Percentiles rank a stretch among this genome's conserved stretches.
Evolutionary conservation across 2,329 filamentous ascomycete species (phyloP).

Genomic region (Endoconidiophora laricicola): DNA sequence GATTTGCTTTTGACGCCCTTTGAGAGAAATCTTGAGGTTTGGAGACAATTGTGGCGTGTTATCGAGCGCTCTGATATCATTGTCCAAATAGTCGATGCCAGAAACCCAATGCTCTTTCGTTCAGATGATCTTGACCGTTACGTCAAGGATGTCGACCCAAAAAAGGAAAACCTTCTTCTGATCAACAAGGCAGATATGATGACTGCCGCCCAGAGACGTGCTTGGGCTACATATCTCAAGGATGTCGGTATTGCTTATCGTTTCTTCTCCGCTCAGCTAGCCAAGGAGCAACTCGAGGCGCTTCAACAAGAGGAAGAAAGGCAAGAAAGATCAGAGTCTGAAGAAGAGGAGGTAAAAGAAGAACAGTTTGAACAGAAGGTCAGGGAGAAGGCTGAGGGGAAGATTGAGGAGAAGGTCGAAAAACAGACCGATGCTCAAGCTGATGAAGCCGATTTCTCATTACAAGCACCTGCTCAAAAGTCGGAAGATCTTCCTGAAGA

Average conservation of each 20-base stretch:
- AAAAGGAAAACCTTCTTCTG: conserved; percentile 78
- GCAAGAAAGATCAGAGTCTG: conserved; percentile 29
- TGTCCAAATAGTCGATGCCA: conserved; percentile 94
- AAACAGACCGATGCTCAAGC: conserved; percentile 18
- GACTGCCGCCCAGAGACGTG: conserved; percentile 63
- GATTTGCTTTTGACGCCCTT: conserved; percentile 96
- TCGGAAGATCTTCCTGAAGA: conserved; percentile 26
- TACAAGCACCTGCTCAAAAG: conserved; percentile 17
- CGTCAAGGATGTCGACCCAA: conserved; percentile 77
- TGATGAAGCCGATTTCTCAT: conserved; percentile 14
- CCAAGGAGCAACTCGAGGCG: conserved; percentile 74
- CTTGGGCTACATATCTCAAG: conserved; percentile 78
- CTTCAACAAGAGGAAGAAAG: conserved; percentile 14
- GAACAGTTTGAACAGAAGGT: conserved; percentile 25
- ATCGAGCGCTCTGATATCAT: conserved; percentile 92
- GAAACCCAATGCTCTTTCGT: conserved; percentile 85
- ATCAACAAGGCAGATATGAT: conserved; percentile 99
- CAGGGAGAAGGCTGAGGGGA: conserved; percentile 16
- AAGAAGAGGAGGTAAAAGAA: conserved; percentile 30
- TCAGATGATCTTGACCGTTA: conserved; percentile 88
- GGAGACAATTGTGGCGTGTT: conserved; percentile 94
- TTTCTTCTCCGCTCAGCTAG: conserved; percentile 89
- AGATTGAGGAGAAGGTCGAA: conserved; percentile 14
- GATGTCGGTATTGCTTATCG: conserved; percentile 70
- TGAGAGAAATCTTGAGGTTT: conserved; percentile 92